Base-by-base conservation (phyloP, 1,284 basidiomycete species). In the Ganoderma resinaceum region DNA sequence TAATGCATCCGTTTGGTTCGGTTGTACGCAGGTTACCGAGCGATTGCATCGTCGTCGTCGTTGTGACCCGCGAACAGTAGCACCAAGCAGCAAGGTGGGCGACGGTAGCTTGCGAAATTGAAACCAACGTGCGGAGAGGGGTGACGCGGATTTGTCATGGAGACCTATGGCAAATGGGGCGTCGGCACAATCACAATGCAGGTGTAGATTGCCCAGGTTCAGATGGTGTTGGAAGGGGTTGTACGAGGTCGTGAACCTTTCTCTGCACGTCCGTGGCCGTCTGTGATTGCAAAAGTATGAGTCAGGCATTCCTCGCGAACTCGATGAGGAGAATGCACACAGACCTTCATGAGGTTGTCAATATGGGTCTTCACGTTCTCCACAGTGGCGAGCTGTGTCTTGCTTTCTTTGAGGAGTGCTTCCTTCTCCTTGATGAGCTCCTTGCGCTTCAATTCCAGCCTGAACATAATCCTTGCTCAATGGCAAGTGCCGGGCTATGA, bases 331-430 rank as follows among this genome's bases (percentile, higher is more conserved):
- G n/a, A 43, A 43, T 18, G 23, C 16, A 23, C 43, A 73, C 77
- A 37, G 65, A 90, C 92, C 87, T 93, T 94, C 78, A 91, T 86
- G 52, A 94, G 84, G 3, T 82, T 78, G 76, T 94, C 92, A 66
- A 94, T 89, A 71, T 93, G 91, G 3, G 82, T 74, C 77, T 92
- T 93, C 72, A 94, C 89, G 72, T 78, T 89, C 75, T 94, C 92
- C 82, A 91, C 84, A n/a, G 87, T 91, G 55, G 84, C 78, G 26
- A 83, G 78, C 74, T 92, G 91, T 6, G 82, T 76, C 78, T 89
- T 92, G 82, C 90, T 90, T 76, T 91, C 85, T 74, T 90, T 92
- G 63, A 93, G 82, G 59, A 94, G 83, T 16, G 91, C 90, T 70
- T 94, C 93, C 76, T 92, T 93, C 72, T 88, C 83, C 59, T 84